Percentiles rank a stretch among this genome's conserved stretches.
Conservation (phyloP, 768 basidiomycete genomes). For the Crassisporium funariophilum region DNA sequence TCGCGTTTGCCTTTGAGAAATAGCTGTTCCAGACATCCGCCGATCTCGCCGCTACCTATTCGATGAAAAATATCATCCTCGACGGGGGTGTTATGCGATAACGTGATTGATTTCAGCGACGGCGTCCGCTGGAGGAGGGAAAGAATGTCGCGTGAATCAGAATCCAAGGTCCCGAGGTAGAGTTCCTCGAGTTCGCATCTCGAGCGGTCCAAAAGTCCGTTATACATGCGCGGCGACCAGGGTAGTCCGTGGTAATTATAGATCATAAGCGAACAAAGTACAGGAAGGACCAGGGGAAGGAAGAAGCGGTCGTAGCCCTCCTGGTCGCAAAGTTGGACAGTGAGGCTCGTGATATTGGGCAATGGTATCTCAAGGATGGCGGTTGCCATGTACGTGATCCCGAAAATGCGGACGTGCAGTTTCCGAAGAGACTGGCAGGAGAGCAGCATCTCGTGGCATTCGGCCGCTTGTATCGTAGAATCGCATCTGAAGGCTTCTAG, state of each 20-base stretch:
- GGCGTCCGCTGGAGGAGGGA: slow-evolving; percentile 7
- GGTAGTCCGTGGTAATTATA: slow-evolving; percentile 14
- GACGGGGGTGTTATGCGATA: slow-evolving; percentile 11
- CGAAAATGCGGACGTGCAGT: slow-evolving; percentile 16
- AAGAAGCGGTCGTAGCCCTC: slow-evolving; percentile 16
- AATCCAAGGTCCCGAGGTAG: slow-evolving; percentile 13
- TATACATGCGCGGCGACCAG: slow-evolving; percentile 16
- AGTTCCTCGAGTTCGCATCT: slow-evolving; percentile 12
- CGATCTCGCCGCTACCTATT: slow-evolving; percentile 11
- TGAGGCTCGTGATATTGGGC: slow-evolving; percentile 8
- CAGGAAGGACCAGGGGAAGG: slow-evolving; percentile 14
- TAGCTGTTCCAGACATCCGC: slow-evolving; percentile 4
- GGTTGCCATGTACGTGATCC: slow-evolving; percentile 11
- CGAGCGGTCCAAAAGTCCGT: slow-evolving; percentile 12
- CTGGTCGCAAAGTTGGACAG: slow-evolving; percentile 10
- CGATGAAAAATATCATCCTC: neutral
- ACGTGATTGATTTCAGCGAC: slow-evolving; percentile 7
- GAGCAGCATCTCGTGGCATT: slow-evolving; percentile 12
- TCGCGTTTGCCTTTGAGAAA: slow-evolving; percentile 11
- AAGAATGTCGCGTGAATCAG: slow-evolving; percentile 7
- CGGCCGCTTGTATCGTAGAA: slow-evolving; percentile 11
- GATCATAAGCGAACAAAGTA: slow-evolving; percentile 13
- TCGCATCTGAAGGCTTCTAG: slow-evolving; percentile 18
- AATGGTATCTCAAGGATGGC: slow-evolving; percentile 10
- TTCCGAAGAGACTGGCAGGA: slow-evolving; percentile 10